Base-by-base conservation (phyloP, 768 basidiomycete species). In the Suillus weaverae region DNA sequence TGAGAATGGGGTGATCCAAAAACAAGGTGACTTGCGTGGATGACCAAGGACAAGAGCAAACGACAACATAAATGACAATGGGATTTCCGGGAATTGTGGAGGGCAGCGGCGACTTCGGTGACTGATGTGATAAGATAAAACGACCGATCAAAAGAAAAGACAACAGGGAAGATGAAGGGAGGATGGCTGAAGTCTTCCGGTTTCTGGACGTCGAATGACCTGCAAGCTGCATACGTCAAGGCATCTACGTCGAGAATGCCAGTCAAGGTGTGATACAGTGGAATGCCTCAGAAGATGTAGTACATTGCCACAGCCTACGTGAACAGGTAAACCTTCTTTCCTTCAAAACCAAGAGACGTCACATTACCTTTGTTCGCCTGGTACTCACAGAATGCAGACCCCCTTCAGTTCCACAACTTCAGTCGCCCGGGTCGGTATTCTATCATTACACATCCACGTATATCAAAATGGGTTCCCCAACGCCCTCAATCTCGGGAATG, bases 401-500 rank as follows among this genome's bases (percentile, higher is more conserved):
- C 57, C 57, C 39, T 59, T 13, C 57, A 32, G 30, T 32, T 39
- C 41, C 38, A 36, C 38, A 39, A 26, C 18, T 30, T 41, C 57
- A 59, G 39, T 59, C 39, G 38, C 26, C 38, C 38, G 18, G 9
- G 38, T 59, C 57, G 68, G 69, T 68, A 67, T 62, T 68, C 60
- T 70, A 74, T 69, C 70, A 67, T 77, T 76, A 76, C 72, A 77
- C 76, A 77, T 94, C 94, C 74, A 97, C 89, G 80, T 97, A 99
- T 68, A 98, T 87, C 72, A 99, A 81, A 70, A 99, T 85, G 33
- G 97, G 97, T 77, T 99, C 96, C 62, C 97, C 97, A 33, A 96
- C 92, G 55, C 94, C 93, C 75, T 95, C 94, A 69, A 98, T 97
- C 81, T 99, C 97, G 33, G 96, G 95, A 70, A 98, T 96, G 70